Evolutionary conservation across 306 rosid species (phyloP), one percentile per base, ranked within the genome.

Genomic region (Inga laurina): DNA sequence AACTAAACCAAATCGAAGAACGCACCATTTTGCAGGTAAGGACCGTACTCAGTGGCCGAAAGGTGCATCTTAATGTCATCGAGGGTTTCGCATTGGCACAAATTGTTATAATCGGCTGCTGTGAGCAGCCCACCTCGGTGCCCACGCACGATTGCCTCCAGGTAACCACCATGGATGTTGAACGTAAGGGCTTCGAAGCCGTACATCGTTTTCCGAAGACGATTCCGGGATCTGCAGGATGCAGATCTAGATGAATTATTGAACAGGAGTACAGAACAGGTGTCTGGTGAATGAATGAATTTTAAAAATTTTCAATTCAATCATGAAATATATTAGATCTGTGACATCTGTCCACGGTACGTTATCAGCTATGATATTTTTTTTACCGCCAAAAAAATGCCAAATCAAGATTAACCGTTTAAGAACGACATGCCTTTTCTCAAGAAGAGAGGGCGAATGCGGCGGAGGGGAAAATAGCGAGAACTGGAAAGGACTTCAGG

Each of bases 51-150:
- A 57, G 99, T 96, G 87, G 99, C 99, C 5, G 99, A 91, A 61
- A 96, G 99, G 82, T 96, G 98, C 99, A 96, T 96, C 97, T 94
- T 96, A 88, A 96, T 96, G 84, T 94, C 97, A 44, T 96, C 98
- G 15, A 96, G 97, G 80, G 97, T 88, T 89, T 96, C 99, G 81
- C 99, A 96, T 88, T 94, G 98, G 85, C 99, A 96, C 84, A 96
- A 85, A 67, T 96, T 96, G 91, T 96, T 96, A 84, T 96, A 96
- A 84, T 96, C 98, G 43, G 98, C 88, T 44, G 98, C 93, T 11
- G 97, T 88, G 41, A 96, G 94, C 24, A 96, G 78, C 5, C 99
- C 97, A 4, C 94, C 77, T n/a, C 99, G 94, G 87, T 92, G 98
- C 15, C 99, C 98, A 21, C 99, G 83, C 37, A 96, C 99, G 86